These are phyloP conservation scores for Celoporthe dispersa DNA, from an alignment of 2,329 filamentous ascomycete genomes.

Conservation along the genomic window DNA sequence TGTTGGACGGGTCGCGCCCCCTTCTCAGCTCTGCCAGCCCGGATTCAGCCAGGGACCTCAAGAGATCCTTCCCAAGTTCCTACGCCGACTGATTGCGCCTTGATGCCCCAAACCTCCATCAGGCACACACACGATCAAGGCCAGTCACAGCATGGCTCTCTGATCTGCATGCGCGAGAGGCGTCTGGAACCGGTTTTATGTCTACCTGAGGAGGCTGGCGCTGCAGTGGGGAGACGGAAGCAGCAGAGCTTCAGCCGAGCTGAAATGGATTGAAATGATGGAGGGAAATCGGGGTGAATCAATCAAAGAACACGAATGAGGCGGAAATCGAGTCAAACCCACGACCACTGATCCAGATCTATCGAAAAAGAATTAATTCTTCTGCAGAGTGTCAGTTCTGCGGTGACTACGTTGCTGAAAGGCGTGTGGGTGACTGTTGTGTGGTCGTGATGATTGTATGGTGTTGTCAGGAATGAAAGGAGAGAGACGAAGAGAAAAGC, in stretches of 20 bases:
- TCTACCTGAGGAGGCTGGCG: slow-evolving; percentile 27
- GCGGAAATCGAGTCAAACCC: slow-evolving; percentile 7
- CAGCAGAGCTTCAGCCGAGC: slow-evolving; percentile 2
- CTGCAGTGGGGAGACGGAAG: slow-evolving; percentile 19
- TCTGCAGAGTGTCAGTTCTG: slow-evolving; percentile 15
- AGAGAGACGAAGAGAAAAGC: slow-evolving; percentile 8
- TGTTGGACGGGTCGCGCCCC: slow-evolving; percentile 12
- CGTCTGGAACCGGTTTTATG: slow-evolving; percentile 22
- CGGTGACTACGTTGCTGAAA: slow-evolving; percentile 19
- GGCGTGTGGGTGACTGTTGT: slow-evolving; percentile 7
- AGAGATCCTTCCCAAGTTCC: slow-evolving; percentile 23
- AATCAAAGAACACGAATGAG: slow-evolving; percentile 24
- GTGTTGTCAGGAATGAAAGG: slow-evolving; percentile 9
- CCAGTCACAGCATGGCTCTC: slow-evolving; percentile 28
- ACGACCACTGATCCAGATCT: slow-evolving; percentile 16
- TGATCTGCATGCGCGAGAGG: slow-evolving; percentile 18
- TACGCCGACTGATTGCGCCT: slow-evolving; percentile 27
- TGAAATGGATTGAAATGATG: slow-evolving; percentile 10
- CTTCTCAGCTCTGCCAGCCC: not conserved
- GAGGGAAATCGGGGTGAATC: not conserved
- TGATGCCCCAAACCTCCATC: slow-evolving; percentile 29
- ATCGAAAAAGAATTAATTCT: slow-evolving; percentile 12
- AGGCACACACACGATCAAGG: slow-evolving; percentile 25
- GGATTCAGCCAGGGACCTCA: slow-evolving; percentile 14
- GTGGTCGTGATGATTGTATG: slow-evolving; percentile 3